These are phyloP conservation scores for Solanum etuberosum DNA, from an alignment of 257 asterid genomes.

Conservation along the genomic window DNA sequence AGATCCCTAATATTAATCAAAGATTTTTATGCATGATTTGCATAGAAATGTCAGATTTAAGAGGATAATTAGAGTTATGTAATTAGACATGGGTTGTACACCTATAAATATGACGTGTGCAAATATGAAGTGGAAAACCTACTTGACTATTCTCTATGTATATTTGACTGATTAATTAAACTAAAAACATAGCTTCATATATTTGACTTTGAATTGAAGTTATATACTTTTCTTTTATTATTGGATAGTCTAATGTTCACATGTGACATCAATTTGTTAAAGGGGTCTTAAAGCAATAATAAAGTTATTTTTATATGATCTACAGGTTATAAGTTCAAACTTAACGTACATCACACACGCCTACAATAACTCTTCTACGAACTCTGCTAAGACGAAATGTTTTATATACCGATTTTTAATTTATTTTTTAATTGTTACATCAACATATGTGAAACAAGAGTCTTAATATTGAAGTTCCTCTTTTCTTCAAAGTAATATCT, in stretches of 20 bases:
- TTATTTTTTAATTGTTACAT: not conserved
- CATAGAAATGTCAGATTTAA: not conserved
- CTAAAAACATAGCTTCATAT: not conserved
- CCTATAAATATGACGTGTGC: not conserved
- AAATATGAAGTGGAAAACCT: not conserved
- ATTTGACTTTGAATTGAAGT: not conserved
- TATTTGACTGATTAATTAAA: not conserved
- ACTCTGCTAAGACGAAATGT: fast-evolving
- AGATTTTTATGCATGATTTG: not conserved
- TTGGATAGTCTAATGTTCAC: not conserved
- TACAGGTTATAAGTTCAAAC: not conserved
- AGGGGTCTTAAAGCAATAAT: fast-evolving
- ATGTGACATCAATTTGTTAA: not conserved
- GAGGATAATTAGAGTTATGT: not conserved
- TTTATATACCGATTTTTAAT: not conserved
- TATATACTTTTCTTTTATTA: not conserved
- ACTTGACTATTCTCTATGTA: not conserved
- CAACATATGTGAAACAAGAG: not conserved
- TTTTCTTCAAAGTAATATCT: conserved; percentile 6
- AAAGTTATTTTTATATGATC: not conserved
- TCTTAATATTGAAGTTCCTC: not conserved
- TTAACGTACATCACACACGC: too few species aligned
- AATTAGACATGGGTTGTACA: not conserved
- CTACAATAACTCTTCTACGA: not conserved
- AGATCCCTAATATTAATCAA: not conserved